phyloP scores from a whole-genome alignment of 169 alveolate species.

The Plasmodium berghei region DNA sequence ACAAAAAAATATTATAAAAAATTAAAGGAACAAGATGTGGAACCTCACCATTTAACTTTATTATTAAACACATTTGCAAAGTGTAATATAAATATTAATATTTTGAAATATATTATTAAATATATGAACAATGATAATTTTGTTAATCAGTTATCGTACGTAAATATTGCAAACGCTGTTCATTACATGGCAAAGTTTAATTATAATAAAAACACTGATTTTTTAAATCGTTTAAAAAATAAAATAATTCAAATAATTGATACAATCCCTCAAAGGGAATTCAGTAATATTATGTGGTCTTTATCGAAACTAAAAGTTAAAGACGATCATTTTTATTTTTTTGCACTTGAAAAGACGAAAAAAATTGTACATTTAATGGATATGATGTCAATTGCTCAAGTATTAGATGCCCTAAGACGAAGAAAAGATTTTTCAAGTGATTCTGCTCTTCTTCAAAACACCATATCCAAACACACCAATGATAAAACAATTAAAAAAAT shows the following conservation, averaged over 20 bases:
- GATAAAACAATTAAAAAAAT: background rate
- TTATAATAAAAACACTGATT: slow-evolving; percentile 26
- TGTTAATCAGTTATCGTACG: slow-evolving; percentile 66
- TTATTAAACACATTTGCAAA: slow-evolving; percentile 75
- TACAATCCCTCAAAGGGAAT: slow-evolving; percentile 72
- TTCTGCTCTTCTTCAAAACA: background rate
- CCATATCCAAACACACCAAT: background rate
- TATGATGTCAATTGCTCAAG: slow-evolving; percentile 76
- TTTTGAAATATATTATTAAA: slow-evolving; percentile 70
- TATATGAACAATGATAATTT: slow-evolving; percentile 73
- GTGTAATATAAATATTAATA: slow-evolving; percentile 72
- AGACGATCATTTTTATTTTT: slow-evolving; percentile 37
- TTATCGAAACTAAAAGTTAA: slow-evolving; percentile 61
- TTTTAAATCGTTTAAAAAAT: slow-evolving; percentile 55
- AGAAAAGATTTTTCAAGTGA: slow-evolving; percentile 18
- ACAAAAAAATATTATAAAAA: slow-evolving; percentile 73
- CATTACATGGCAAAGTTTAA: slow-evolving; percentile 78
- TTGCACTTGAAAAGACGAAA: slow-evolving; percentile 31
- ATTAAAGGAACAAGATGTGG: slow-evolving; percentile 74
- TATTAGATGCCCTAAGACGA: slow-evolving; percentile 74
- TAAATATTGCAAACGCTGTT: slow-evolving; percentile 72
- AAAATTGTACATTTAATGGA: slow-evolving; percentile 50
- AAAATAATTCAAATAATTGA: slow-evolving; percentile 62
- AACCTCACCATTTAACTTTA: slow-evolving; percentile 74
- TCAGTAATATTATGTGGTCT: slow-evolving; percentile 76